These are phyloP conservation scores for Stipa capillata DNA, from an alignment of 176 grass and related monocot species.

Conservation along the genomic window DNA sequence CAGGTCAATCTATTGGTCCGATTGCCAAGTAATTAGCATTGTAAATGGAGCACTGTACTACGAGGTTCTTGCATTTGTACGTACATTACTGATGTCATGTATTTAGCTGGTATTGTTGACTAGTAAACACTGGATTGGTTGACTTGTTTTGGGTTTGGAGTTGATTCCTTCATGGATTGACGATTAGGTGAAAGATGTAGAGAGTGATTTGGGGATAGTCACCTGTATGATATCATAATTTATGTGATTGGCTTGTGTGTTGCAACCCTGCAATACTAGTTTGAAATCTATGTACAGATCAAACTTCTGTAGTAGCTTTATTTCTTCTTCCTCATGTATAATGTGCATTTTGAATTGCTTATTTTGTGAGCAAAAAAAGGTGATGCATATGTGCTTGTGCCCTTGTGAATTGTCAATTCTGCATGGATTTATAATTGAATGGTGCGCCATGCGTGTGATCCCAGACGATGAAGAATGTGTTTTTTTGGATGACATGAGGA, in stretches of 20 bases:
- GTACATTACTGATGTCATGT: slow-evolving; percentile 30
- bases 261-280: neutral
- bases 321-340: neutral
- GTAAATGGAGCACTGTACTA: slow-evolving; percentile 17
- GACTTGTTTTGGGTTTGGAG: slow-evolving; percentile 32
- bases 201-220: neutral
- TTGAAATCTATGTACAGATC: slow-evolving; percentile 12
- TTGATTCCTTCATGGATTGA: slow-evolving; percentile 23
- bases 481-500: neutral
- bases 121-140: slow-evolving; percentile 18
- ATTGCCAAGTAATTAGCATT: slow-evolving; percentile 25
- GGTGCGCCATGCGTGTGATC: neutral
- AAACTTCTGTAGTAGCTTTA: neutral
- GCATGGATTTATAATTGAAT: neutral
- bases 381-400: neutral
- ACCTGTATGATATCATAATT: slow-evolving; percentile 41
- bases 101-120: slow-evolving; percentile 25
- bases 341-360: too few relatives aligned
- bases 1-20: slow-evolving; percentile 13
- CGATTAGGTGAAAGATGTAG: slow-evolving; percentile 32
- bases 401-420: neutral
- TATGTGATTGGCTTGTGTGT: slow-evolving; percentile 23
- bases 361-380: too few relatives aligned
- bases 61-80: slow-evolving; percentile 15
- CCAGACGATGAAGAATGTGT: neutral